Conservation (phyloP, 2,329 filamentous ascomycete genomes). For the Ilyonectria mors-panacis region DNA sequence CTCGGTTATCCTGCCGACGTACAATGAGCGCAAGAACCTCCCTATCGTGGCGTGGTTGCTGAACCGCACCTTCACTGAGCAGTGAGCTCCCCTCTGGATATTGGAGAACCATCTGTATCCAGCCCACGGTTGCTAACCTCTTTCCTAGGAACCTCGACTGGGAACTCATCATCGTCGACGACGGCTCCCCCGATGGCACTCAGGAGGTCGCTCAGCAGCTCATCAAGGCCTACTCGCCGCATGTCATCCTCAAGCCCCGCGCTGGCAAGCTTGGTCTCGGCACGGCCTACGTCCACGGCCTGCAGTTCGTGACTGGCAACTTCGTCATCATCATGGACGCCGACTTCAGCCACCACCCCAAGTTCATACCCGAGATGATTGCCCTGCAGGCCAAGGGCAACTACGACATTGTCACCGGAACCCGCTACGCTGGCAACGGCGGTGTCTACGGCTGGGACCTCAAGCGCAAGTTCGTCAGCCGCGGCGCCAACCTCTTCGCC, state of each 20-base stretch:
- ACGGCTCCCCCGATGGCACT: constrained; percentile 96
- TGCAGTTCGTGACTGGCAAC: constrained; percentile 92
- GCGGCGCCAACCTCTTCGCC: constrained; percentile 94
- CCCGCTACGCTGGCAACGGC: constrained; percentile 89
- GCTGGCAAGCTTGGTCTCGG: constrained; percentile 97
- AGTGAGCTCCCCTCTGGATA: constrained; percentile 68
- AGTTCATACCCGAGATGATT: constrained; percentile 98
- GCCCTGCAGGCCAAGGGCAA: constrained; percentile 80
- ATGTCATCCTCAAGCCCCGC: constrained; percentile 88
- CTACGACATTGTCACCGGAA: constrained; percentile 98
- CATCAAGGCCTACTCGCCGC: constrained; percentile 84
- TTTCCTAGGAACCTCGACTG: constrained; percentile 85
- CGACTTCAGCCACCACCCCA: constrained; percentile 98
- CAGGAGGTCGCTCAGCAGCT: constrained; percentile 93
- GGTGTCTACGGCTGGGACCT: constrained; percentile 98
- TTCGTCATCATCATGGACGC: constrained; percentile 99
- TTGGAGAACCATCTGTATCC: neutral
- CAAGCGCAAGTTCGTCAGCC: constrained; percentile 86
- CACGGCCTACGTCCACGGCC: constrained; percentile 94
- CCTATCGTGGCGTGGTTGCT: constrained; percentile 96
- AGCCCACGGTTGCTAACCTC: constrained; percentile 7
- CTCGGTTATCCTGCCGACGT: constrained; percentile 97
- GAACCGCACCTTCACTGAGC: constrained; percentile 90
- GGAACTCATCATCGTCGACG: constrained; percentile 98
- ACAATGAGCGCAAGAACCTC: constrained; percentile 98